phyloP scores from a whole-genome alignment of 2,329 filamentous ascomycete species.

The Graphiopsis chlorocephala region DNA sequence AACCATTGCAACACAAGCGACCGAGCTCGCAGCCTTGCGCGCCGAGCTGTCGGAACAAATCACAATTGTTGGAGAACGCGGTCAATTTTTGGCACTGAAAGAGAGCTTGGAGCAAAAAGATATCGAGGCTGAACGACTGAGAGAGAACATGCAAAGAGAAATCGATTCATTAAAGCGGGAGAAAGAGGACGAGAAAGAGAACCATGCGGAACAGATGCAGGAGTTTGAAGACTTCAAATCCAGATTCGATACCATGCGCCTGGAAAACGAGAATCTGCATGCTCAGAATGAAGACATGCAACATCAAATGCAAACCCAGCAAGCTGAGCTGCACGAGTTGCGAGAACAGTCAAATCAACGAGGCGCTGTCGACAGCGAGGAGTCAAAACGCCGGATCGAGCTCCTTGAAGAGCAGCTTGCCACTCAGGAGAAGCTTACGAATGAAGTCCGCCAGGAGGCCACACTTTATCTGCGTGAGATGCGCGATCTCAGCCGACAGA shows the following conservation, averaged over 20 bases:
- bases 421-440: conserved; percentile 77
- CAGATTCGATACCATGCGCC: conserved; percentile 18
- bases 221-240: conserved; percentile 24
- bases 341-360: conserved; percentile 15
- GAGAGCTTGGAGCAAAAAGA: conserved; percentile 58
- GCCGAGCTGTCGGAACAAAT: conserved; percentile 6
- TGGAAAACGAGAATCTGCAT: conserved; percentile 14
- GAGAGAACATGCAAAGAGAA: conserved; percentile 74
- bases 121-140: conserved; percentile 58
- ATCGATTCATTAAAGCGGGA: conserved; percentile 65
- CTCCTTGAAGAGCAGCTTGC: conserved; percentile 62
- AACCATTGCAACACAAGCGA: conserved; percentile 76
- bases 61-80: conserved; percentile 21
- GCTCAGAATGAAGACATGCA: conserved; percentile 18
- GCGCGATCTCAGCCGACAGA: conserved; percentile 78
- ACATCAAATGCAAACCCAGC: conserved; percentile 13
- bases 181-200: conserved; percentile 23
- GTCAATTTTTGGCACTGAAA: conserved; percentile 49
- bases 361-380: conserved; percentile 27
- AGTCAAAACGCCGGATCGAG: conserved; percentile 60
- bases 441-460: conserved; percentile 82
- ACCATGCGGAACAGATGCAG: conserved; percentile 25
- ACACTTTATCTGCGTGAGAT: conserved; percentile 84
- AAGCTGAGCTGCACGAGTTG: conserved; percentile 41
- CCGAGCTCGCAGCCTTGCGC: conserved; percentile 57